phyloP scores from a whole-genome alignment of 768 basidiomycete genomes.

The Trametes elegans region DNA sequence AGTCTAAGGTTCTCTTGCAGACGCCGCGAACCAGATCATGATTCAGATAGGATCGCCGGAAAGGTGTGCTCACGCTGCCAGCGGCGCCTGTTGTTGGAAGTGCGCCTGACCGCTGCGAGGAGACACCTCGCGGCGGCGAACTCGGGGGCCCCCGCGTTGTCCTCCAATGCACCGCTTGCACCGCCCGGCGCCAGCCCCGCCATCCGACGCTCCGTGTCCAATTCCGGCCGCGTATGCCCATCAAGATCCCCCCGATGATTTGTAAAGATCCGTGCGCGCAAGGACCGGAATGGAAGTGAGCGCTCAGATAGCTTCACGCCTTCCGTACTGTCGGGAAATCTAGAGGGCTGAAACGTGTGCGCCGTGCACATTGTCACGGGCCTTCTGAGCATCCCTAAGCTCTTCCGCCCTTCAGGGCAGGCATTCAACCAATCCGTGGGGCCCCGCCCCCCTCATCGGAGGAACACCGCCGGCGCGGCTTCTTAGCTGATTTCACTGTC shows the following conservation, averaged over 20 bases:
- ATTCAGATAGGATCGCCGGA: conserved; percentile 17
- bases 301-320: conserved; percentile 11
- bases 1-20: conserved; percentile 1
- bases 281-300: neutral
- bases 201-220: neutral
- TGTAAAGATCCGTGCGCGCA: conserved; percentile 15
- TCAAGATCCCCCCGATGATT: conserved; percentile 5
- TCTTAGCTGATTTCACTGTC: conserved; percentile 6
- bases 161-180: conserved; percentile 16
- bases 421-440: neutral
- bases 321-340: conserved; percentile 6
- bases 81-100: neutral
- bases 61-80: conserved; percentile 3
- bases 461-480: neutral
- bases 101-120: neutral
- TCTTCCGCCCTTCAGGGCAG: conserved; percentile 5
- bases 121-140: conserved; percentile 1
- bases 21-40: conserved; percentile 12
- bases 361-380: conserved; percentile 1
- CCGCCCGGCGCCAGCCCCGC: conserved; percentile 13
- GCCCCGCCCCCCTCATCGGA: neutral
- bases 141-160: neutral
- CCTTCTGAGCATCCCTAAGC: conserved; percentile 2
- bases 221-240: neutral
- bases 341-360: conserved; percentile 8